These are phyloP conservation scores for Apiospora marii DNA, from an alignment of 2,329 filamentous ascomycete species.

Conservation along the genomic window DNA sequence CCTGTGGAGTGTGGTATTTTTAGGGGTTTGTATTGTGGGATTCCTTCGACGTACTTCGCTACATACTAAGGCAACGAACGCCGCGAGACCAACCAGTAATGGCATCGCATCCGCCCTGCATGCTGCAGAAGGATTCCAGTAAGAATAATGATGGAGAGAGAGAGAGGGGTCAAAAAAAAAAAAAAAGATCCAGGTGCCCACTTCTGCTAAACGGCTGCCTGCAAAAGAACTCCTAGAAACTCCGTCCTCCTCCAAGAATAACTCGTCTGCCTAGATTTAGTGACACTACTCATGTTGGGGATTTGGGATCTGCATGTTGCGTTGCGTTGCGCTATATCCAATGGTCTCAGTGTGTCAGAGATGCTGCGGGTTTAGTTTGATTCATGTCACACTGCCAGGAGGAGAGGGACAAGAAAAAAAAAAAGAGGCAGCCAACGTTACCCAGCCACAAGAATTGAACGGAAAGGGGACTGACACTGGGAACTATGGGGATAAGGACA, in stretches of 20 bases:
- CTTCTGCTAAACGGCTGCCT: conserved; percentile 1
- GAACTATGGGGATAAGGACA: neutral
- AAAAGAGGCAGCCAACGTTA: conserved; percentile 18
- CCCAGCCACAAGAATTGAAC: neutral
- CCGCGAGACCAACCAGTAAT: neutral
- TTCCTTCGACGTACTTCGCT: neutral
- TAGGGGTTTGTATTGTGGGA: neutral
- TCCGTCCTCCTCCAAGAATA: neutral
- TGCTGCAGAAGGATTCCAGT: too few species aligned
- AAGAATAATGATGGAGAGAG: too few species aligned
- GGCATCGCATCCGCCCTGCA: neutral
- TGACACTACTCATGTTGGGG: neutral
- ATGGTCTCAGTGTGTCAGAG: conserved; percentile 18
- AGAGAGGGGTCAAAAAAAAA: too few species aligned
- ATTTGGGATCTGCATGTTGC: neutral
- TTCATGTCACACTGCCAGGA: conserved; percentile 1
- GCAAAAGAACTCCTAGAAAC: neutral
- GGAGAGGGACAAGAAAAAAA: neutral
- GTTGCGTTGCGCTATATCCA: conserved; percentile 19
- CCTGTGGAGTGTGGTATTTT: conserved; percentile 13
- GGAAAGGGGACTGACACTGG: neutral
- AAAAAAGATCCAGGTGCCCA: neutral
- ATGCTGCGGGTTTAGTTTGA: conserved; percentile 14
- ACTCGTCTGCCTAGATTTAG: conserved; percentile 7
- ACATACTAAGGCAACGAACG: neutral